These are phyloP conservation scores for Suhomyces kilbournensis DNA, from an alignment of 805 yeast species.

Conservation along the genomic window DNA sequence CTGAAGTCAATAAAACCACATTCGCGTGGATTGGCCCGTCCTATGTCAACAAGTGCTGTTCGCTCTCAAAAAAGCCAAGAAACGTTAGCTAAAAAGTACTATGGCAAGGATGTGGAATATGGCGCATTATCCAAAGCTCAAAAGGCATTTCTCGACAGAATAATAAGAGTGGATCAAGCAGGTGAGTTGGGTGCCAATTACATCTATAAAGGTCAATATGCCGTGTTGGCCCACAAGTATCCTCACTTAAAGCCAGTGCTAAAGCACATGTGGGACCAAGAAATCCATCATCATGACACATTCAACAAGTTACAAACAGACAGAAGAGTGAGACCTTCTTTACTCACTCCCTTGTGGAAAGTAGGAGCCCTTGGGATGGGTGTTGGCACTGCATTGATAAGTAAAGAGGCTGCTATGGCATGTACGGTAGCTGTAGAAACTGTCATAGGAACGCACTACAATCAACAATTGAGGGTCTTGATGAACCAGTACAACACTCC, in stretches of 20 bases:
- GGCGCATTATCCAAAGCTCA: constrained; percentile 52
- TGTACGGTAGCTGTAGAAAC: constrained; percentile 99
- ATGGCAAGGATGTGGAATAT: constrained; percentile 28
- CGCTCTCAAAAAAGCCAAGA: constrained; percentile 1
- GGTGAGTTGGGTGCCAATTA: constrained; percentile 96
- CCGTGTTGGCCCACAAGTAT: constrained; percentile 63
- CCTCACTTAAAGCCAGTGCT: constrained; percentile 78
- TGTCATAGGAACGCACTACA: constrained; percentile 94
- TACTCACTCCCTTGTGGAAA: constrained; percentile 92
- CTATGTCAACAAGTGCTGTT: neutral
- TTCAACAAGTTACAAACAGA: constrained; percentile 74
- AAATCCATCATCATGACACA: constrained; percentile 82
- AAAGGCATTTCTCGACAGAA: constrained; percentile 66
- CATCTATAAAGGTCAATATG: constrained; percentile 87
- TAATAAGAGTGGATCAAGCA: constrained; percentile 92
- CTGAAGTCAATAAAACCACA: neutral
- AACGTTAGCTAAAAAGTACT: constrained; percentile 14
- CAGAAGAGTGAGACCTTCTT: constrained; percentile 85
- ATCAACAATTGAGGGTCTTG: constrained; percentile 78
- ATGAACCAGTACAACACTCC: constrained; percentile 60
- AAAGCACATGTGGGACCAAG: constrained; percentile 98
- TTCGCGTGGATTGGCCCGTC: neutral
- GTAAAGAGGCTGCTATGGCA: constrained; percentile 98
- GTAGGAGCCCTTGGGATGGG: constrained; percentile 87
- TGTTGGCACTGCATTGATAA: constrained; percentile 75